Evolutionary conservation across 306 rosid genomes (phyloP).

Genomic region (Canavalia ensiformis): DNA sequence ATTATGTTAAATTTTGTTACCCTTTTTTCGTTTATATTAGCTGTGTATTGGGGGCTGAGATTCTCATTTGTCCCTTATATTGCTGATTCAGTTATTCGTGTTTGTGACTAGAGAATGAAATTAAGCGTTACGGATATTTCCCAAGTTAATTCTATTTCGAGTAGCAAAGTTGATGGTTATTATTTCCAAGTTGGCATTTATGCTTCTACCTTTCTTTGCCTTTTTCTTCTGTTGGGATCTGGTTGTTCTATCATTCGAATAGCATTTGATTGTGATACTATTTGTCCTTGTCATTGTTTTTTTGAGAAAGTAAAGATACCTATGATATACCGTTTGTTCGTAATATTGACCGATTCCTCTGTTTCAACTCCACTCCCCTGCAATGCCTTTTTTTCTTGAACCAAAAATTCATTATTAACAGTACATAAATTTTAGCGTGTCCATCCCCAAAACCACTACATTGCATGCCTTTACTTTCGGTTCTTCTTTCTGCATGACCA

Average conservation of each 20-base stretch:
- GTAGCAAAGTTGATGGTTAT: constrained; percentile 5
- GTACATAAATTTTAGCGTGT: neutral
- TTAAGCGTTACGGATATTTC: constrained; percentile 47
- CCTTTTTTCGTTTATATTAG: constrained; percentile 16
- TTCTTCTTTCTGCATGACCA: constrained; percentile 29
- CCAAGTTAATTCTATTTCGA: constrained; percentile 17
- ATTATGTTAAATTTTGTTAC: constrained; percentile 25
- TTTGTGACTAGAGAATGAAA: constrained; percentile 50
- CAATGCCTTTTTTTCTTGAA: neutral
- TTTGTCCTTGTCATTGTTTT: neutral
- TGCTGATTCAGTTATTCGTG: constrained; percentile 38
- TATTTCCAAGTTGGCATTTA: neutral
- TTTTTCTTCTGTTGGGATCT: neutral
- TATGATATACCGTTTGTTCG: neutral
- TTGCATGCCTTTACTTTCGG: neutral
- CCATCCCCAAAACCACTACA: neutral
- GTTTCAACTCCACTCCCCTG: neutral
- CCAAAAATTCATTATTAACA: neutral
- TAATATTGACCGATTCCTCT: neutral
- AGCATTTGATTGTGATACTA: constrained; percentile 15
- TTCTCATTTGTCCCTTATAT: constrained; percentile 39
- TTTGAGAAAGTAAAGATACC: neutral
- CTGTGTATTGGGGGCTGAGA: constrained; percentile 40
- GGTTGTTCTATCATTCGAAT: neutral
- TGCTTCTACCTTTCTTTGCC: neutral